phyloP scores from a whole-genome alignment of 306 rosid genomes.

The Castanea crenata region DNA sequence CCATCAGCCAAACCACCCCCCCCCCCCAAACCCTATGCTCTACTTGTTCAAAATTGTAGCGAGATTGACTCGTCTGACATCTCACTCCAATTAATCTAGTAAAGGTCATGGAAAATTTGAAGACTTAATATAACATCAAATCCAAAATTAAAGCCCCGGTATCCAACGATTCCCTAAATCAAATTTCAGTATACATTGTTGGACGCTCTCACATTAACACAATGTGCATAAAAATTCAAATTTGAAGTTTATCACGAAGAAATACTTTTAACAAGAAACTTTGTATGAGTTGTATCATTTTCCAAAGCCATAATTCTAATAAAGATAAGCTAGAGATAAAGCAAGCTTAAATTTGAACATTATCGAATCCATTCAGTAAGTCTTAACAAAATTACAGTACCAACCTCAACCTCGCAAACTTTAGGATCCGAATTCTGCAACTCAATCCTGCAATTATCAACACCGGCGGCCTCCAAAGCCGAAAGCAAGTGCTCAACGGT shows the following conservation, averaged over 20 bases:
- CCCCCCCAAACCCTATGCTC: no score
- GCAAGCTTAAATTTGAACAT: background rate
- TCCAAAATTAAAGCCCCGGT: background rate
- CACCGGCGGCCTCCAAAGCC: slow-evolving; percentile 82
- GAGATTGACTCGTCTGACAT: no score
- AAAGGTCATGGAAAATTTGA: background rate
- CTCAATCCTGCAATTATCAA: slow-evolving; percentile 86
- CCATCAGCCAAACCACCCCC: no score
- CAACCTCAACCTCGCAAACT: slow-evolving; percentile 59
- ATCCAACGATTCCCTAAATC: background rate
- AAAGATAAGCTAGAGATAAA: background rate
- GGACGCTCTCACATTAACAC: background rate
- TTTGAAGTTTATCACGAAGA: background rate
- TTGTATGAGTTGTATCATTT: background rate
- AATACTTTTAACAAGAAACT: no score
- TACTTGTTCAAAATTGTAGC: no score
- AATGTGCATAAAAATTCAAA: background rate
- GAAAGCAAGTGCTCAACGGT: slow-evolving; percentile 94
- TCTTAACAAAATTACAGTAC: slow-evolving; percentile 10
- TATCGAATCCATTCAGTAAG: background rate
- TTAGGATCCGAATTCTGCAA: slow-evolving; percentile 39
- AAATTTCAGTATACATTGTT: background rate
- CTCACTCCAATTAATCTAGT: no score
- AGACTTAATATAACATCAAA: background rate
- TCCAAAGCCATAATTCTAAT: background rate